A percentile compares a stretch with the other conserved stretches of the same genome.
Conservation (phyloP, 306 rosid genomes). For the Cicer yamashitae region DNA sequence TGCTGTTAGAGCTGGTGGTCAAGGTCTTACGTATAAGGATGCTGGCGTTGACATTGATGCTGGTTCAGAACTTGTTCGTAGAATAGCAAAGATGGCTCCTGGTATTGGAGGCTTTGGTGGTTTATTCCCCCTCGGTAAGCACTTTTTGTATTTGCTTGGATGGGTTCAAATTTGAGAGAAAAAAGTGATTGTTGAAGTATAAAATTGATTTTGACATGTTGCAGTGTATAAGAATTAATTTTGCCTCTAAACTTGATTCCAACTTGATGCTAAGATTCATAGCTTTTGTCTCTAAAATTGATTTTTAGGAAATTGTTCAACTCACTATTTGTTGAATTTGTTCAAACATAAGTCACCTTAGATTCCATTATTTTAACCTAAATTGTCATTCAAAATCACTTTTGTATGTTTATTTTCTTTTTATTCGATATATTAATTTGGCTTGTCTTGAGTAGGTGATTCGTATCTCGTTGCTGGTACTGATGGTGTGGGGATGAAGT, state of each 20-base stretch:
- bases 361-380: neutral
- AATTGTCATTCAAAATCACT: neutral
- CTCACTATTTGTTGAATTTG: neutral
- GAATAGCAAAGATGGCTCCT: conserved; percentile 93
- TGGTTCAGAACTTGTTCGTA: conserved; percentile 82
- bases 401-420: neutral
- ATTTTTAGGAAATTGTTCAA: neutral
- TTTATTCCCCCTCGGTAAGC: conserved; percentile 78
- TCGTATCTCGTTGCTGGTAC: conserved; percentile 91
- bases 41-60: conserved; percentile 97
- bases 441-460: conserved; percentile 60
- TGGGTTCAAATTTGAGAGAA: neutral
- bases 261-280: neutral
- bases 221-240: neutral
- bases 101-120: conserved; percentile 97
- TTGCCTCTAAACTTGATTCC: neutral
- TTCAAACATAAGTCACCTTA: too few relatives aligned
- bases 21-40: conserved; percentile 78
- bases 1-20: conserved; percentile 23
- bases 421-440: conserved; percentile 8
- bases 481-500: conserved; percentile 92
- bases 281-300: neutral
- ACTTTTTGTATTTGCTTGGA: neutral
- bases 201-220: neutral
- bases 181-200: neutral